Evolutionary conservation across 2,329 filamentous ascomycete genomes (phyloP).

Genomic region (Daldinia sp.): DNA sequence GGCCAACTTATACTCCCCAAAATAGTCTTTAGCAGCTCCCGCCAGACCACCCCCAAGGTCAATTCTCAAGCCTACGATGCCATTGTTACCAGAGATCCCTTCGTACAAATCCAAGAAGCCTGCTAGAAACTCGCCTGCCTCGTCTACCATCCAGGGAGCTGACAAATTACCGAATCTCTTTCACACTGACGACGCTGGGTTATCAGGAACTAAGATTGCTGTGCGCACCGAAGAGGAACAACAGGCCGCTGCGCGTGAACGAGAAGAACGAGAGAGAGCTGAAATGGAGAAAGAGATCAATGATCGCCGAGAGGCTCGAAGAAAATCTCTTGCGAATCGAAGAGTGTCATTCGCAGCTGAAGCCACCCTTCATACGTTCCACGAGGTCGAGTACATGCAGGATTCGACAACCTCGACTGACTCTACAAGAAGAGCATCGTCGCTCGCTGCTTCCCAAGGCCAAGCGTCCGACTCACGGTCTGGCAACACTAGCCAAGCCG

Average conservation of each 20-base stretch:
- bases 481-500: constrained; percentile 70
- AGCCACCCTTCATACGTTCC: constrained; percentile 96
- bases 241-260: constrained; percentile 75
- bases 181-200: constrained; percentile 51
- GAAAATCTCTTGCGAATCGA: constrained; percentile 92
- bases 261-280: constrained; percentile 73
- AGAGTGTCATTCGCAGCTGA: constrained; percentile 97
- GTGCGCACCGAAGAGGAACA: constrained; percentile 77
- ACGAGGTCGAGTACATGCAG: constrained; percentile 89
- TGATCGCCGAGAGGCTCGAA: constrained; percentile 85
- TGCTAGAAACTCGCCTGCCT: constrained; percentile 61
- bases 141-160: constrained; percentile 54
- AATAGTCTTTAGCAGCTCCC: constrained; percentile 67
- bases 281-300: constrained; percentile 71
- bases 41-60: constrained; percentile 69
- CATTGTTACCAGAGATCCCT: constrained; percentile 74
- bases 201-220: constrained; percentile 69
- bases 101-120: constrained; percentile 70
- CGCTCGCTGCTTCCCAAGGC: constrained; percentile 55
- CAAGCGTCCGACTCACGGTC: constrained; percentile 70
- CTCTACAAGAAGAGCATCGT: constrained; percentile 79
- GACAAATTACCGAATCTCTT: constrained; percentile 62
- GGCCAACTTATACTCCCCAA: constrained; percentile 39
- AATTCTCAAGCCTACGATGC: constrained; percentile 84
- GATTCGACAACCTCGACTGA: constrained; percentile 88